phyloP scores from a whole-genome alignment of 2,329 filamentous ascomycete genomes.

The Curvularia spicifera region DNA sequence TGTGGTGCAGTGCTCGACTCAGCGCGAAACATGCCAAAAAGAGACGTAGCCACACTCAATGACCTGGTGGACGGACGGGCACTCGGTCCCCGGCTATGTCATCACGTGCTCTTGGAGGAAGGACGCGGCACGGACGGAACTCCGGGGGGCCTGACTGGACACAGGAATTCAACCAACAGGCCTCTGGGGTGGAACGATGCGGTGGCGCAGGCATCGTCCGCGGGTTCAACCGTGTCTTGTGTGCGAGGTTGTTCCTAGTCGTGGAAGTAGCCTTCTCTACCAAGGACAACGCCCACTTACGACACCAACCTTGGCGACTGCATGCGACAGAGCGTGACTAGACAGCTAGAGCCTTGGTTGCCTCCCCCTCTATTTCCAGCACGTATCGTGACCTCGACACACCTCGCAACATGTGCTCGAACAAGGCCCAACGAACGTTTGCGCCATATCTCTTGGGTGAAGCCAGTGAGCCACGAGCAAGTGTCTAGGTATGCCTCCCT shows the following conservation, averaged over 20 bases:
- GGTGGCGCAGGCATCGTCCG: conserved; percentile 16
- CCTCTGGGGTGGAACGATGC: background rate
- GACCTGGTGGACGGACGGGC: conserved; percentile 1
- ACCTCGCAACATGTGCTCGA: conserved; percentile 3
- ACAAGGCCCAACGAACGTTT: background rate
- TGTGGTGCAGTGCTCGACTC: background rate
- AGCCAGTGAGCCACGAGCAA: conserved; percentile 1
- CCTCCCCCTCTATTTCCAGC: background rate
- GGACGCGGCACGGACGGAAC: conserved; percentile 9
- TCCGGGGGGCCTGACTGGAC: conserved; percentile 7
- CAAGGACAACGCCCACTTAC: background rate
- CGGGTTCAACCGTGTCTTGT: conserved; percentile 11
- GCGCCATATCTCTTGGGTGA: conserved; percentile 2
- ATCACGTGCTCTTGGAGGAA: conserved; percentile 8
- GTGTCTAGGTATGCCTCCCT: conserved; percentile 8
- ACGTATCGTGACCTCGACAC: background rate
- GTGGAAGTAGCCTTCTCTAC: background rate
- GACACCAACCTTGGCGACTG: background rate
- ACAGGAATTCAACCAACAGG: background rate
- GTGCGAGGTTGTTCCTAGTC: conserved; percentile 10
- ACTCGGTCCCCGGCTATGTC: conserved; percentile 8
- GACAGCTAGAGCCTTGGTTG: too few relatives aligned
- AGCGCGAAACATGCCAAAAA: conserved; percentile 12
- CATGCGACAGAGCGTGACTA: background rate
- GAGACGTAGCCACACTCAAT: conserved; percentile 3